Percentiles rank a stretch among this genome's conserved stretches.
Conservation (phyloP, 2,329 filamentous ascomycete species). For the Coniochaeta sp. region DNA sequence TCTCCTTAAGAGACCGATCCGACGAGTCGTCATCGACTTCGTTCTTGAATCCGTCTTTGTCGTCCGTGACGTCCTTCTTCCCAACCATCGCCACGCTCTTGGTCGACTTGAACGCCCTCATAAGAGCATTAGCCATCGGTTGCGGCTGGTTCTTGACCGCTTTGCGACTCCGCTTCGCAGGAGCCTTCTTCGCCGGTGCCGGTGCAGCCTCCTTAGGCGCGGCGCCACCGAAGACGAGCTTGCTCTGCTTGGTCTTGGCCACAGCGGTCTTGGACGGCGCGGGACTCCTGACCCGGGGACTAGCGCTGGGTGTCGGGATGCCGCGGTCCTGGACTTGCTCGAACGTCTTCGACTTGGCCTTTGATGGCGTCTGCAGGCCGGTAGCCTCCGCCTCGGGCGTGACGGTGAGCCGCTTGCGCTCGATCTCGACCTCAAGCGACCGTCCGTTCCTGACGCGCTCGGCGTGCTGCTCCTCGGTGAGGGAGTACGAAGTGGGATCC, state of each 20-base stretch:
- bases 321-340: constrained; percentile 35
- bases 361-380: constrained; percentile 10
- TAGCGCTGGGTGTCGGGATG: constrained; percentile 52
- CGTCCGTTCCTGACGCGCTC: constrained; percentile 28
- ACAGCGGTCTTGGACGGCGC: constrained; percentile 29
- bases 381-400: constrained; percentile 3
- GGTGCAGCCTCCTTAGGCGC: constrained; percentile 16
- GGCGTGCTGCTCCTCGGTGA: constrained; percentile 34
- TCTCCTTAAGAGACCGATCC: background rate
- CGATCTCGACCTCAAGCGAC: constrained; percentile 34
- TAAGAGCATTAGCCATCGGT: constrained; percentile 27
- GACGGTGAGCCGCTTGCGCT: constrained; percentile 27
- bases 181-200: constrained; percentile 5
- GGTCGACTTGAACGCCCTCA: constrained; percentile 36
- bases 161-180: constrained; percentile 19
- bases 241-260: constrained; percentile 43
- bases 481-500: constrained; percentile 34
- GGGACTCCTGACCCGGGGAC: constrained; percentile 39
- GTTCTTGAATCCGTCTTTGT: too few species aligned
- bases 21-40: background rate
- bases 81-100: constrained; percentile 27
- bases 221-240: constrained; percentile 34
- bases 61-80: constrained; percentile 14
- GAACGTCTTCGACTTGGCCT: constrained; percentile 30
- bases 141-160: constrained; percentile 27